These are phyloP conservation scores for Parathielavia hyrcaniae DNA, from an alignment of 495 filamentous ascomycete genomes.

Conservation along the genomic window DNA sequence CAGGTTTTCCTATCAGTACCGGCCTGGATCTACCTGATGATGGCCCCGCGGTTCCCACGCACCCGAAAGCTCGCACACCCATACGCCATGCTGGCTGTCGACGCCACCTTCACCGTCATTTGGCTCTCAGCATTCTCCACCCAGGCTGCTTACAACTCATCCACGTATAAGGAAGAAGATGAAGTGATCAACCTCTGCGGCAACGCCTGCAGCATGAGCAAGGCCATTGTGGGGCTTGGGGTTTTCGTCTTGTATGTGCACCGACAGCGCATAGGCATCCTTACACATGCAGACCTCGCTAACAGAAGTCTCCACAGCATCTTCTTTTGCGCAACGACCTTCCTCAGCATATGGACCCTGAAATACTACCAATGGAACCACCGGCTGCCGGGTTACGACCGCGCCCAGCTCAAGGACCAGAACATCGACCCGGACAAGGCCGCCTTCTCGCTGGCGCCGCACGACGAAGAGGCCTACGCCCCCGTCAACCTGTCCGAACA, in stretches of 20 bases:
- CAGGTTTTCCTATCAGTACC: constrained; percentile 84
- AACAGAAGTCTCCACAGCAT: constrained; percentile 47
- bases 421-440: constrained; percentile 55
- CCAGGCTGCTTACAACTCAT: constrained; percentile 60
- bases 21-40: constrained; percentile 73
- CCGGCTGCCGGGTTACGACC: constrained; percentile 61
- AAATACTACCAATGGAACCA: constrained; percentile 74
- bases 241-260: constrained; percentile 71
- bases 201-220: constrained; percentile 62
- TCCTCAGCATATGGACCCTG: constrained; percentile 69
- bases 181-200: constrained; percentile 46
- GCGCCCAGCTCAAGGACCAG: constrained; percentile 41
- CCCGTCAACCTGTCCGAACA: constrained; percentile 42
- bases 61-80: constrained; percentile 73
- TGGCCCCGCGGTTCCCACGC: constrained; percentile 78
- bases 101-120: constrained; percentile 65
- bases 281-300: neutral
- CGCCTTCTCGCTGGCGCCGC: constrained; percentile 50
- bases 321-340: constrained; percentile 64
- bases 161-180: too few relatives aligned
- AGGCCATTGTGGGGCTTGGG: constrained; percentile 68
- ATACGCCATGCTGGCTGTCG: constrained; percentile 71
- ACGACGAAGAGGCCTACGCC: constrained; percentile 49
- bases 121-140: constrained; percentile 82
- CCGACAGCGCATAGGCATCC: neutral